These are phyloP conservation scores for Trichosanthes cucumerina DNA, from an alignment of 306 rosid species.

Conservation along the genomic window DNA sequence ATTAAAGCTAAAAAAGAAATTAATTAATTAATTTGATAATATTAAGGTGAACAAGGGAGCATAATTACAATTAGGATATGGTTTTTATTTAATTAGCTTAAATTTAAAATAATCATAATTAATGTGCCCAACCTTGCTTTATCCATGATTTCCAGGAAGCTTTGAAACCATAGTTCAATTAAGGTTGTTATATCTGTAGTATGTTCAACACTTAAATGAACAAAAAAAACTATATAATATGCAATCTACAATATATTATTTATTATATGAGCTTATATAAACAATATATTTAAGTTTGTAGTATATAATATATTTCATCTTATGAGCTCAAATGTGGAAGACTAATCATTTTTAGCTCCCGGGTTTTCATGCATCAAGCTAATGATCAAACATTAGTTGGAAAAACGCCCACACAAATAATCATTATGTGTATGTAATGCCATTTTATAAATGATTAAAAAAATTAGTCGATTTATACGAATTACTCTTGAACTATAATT, in stretches of 20 bases:
- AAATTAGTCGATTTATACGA: too few relatives aligned
- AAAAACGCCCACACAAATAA: neutral
- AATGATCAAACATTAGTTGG: neutral
- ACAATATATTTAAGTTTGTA: neutral
- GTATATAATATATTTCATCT: neutral
- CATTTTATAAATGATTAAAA: neutral
- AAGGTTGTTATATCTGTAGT: neutral
- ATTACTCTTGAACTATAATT: neutral
- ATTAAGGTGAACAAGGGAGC: neutral
- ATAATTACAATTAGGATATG: neutral
- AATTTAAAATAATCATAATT: neutral
- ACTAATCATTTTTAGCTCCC: neutral
- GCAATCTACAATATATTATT: neutral
- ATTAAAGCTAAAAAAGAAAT: neutral
- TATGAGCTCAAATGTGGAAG: neutral
- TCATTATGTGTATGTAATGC: neutral
- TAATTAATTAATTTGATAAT: neutral
- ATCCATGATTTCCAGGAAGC: neutral
- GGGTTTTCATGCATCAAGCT: neutral
- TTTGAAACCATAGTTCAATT: neutral
- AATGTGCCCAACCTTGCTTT: neutral
- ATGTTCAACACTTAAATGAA: neutral
- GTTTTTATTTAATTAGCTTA: neutral
- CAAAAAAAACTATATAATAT: neutral
- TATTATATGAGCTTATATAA: neutral